These are phyloP conservation scores for Ilyonectria robusta DNA, from an alignment of 2,329 filamentous ascomycete genomes.

Conservation along the genomic window DNA sequence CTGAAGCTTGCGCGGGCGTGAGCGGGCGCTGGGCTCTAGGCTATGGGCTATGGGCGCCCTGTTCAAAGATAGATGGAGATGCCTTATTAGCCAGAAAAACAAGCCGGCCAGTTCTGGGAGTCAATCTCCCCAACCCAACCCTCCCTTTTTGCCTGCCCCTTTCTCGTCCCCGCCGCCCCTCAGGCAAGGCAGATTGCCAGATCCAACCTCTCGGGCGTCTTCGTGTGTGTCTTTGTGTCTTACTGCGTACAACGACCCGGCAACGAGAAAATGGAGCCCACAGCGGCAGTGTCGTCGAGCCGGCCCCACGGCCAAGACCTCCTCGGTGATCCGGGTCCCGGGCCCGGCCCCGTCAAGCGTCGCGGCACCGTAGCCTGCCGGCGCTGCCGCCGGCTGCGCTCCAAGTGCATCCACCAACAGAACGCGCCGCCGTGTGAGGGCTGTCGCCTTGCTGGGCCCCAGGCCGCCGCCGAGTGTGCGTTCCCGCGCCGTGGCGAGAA, in stretches of 20 bases:
- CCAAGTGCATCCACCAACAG: slow-evolving; percentile 41
- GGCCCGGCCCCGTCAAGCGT: slow-evolving; percentile 20
- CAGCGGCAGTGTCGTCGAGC: neutral
- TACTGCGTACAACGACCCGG: neutral
- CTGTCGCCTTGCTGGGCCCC: slow-evolving; percentile 31
- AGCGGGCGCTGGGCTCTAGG: neutral
- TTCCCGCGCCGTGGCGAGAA: slow-evolving; percentile 43
- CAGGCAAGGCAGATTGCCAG: neutral
- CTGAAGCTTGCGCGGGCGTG: neutral
- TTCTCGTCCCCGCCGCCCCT: neutral
- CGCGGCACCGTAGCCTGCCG: slow-evolving; percentile 42
- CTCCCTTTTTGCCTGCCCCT: neutral
- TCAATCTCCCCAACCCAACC: neutral
- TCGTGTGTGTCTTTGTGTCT: neutral
- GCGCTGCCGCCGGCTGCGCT: slow-evolving; percentile 44
- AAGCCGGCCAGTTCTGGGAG: neutral
- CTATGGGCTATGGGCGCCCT: neutral
- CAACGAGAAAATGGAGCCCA: neutral
- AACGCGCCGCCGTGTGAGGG: slow-evolving; percentile 38
- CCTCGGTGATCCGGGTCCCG: neutral
- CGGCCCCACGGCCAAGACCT: neutral
- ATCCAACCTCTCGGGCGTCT: neutral
- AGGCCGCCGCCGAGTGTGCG: slow-evolving; percentile 31
- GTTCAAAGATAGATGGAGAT: neutral
- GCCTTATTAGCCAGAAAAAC: neutral